phyloP scores from a whole-genome alignment of 2,329 filamentous ascomycete genomes.

The Fusarium siculi region DNA sequence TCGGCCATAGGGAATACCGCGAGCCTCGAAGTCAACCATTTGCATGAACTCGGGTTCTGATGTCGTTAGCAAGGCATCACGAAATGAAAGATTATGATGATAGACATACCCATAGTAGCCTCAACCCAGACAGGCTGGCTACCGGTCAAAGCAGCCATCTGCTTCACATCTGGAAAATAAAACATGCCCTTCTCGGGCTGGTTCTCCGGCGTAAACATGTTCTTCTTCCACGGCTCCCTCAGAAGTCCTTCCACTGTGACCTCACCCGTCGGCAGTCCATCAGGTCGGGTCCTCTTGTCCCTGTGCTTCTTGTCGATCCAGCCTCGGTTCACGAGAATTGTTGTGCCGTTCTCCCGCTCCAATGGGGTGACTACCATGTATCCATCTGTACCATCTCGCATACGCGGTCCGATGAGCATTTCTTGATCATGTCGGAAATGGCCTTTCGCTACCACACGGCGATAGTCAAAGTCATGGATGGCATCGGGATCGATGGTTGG shows the following conservation, averaged over 20 bases:
- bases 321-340: constrained; percentile 87
- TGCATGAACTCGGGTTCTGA: constrained; percentile 82
- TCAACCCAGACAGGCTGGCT: constrained; percentile 95
- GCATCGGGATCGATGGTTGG: constrained; percentile 83
- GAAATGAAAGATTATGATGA: background rate
- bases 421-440: constrained; percentile 86
- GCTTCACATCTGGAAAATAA: constrained; percentile 91
- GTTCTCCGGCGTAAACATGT: constrained; percentile 96
- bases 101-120: constrained; percentile 83
- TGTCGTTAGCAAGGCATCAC: constrained; percentile 23
- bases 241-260: constrained; percentile 86
- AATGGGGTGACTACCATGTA: constrained; percentile 93
- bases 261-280: constrained; percentile 74
- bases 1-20: constrained; percentile 90
- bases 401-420: constrained; percentile 93
- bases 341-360: constrained; percentile 74
- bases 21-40: constrained; percentile 77
- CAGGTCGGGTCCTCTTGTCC: constrained; percentile 71
- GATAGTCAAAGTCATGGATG: constrained; percentile 90
- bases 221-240: constrained; percentile 94
- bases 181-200: constrained; percentile 84
- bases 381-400: constrained; percentile 89
- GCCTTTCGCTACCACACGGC: constrained; percentile 81
- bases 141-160: constrained; percentile 87
- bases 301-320: constrained; percentile 87